These are phyloP conservation scores for Acmispon strigosus DNA, from an alignment of 306 rosid species.

Conservation along the genomic window DNA sequence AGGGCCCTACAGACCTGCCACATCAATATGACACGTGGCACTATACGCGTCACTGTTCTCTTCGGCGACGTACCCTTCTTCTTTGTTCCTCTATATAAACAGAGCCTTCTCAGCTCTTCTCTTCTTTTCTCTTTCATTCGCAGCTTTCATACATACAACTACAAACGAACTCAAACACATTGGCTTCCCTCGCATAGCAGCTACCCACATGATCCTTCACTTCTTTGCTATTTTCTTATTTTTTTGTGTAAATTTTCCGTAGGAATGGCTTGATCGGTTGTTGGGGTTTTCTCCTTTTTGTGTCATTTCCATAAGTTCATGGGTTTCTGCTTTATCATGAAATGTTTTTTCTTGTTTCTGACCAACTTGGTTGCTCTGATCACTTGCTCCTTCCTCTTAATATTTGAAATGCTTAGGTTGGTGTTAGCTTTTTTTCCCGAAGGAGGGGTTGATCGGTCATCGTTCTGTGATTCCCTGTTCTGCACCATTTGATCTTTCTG, in stretches of 20 bases:
- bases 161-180: too few relatives aligned
- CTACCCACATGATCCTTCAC: too few relatives aligned
- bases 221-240: too few relatives aligned
- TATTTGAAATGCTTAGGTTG: not conserved
- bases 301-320: not conserved
- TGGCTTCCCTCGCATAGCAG: too few relatives aligned
- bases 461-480: not conserved
- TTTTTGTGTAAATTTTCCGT: not conserved
- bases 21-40: conserved; percentile 30
- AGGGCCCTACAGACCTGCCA: conserved; percentile 21
- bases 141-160: not conserved
- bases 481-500: not conserved
- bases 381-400: not conserved
- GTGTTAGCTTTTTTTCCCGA: not conserved
- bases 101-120: not conserved
- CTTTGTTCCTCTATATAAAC: not conserved
- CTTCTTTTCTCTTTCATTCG: not conserved
- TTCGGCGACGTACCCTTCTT: not conserved
- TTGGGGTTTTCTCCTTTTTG: not conserved
- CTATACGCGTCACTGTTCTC: conserved; percentile 10
- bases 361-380: not conserved
- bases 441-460: not conserved
- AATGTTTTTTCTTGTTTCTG: not conserved
- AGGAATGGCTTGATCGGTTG: not conserved
- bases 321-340: not conserved